Conservation (phyloP, 2,329 filamentous ascomycete species). For the Arthrobotrys conoides region DNA sequence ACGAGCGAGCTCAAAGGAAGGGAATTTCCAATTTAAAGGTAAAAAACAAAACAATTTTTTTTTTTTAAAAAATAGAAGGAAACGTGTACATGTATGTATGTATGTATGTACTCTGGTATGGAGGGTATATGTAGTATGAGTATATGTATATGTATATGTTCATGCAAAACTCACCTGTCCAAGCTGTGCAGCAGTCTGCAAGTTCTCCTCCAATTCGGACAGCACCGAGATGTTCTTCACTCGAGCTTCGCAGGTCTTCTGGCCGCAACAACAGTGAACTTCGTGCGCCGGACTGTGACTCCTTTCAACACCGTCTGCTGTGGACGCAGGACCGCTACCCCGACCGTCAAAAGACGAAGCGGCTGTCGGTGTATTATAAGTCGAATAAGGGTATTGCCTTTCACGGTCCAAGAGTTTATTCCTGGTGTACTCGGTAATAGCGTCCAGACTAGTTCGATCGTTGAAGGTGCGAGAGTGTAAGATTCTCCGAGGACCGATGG, state of each 20-base stretch:
- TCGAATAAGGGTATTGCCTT: constrained; percentile 37
- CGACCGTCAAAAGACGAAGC: constrained; percentile 55
- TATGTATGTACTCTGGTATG: too few species aligned
- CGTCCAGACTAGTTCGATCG: constrained; percentile 56
- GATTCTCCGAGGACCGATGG: constrained; percentile 60
- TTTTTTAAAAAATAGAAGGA: too few species aligned
- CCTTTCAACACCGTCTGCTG: constrained; percentile 40
- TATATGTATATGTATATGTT: too few species aligned
- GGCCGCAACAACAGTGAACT: constrained; percentile 55
- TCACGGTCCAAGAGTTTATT: constrained; percentile 50
- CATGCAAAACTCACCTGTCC: constrained; percentile 57
- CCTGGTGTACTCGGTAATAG: constrained; percentile 54
- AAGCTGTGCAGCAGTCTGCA: constrained; percentile 59
- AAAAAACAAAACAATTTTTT: too few species aligned
- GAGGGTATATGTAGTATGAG: too few species aligned
- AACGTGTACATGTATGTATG: too few species aligned
- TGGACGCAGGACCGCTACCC: constrained; percentile 38
- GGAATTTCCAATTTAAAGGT: constrained; percentile 27
- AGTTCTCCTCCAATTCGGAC: constrained; percentile 54
- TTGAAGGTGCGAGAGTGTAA: constrained; percentile 55
- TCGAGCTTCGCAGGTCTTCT: constrained; percentile 51
- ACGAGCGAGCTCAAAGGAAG: constrained; percentile 39
- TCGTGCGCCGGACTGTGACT: constrained; percentile 52
- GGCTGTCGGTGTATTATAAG: constrained; percentile 33
- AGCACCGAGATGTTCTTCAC: constrained; percentile 54